Conservation (phyloP, 768 basidiomycete genomes). For the Pleurotus pulmonarius region DNA sequence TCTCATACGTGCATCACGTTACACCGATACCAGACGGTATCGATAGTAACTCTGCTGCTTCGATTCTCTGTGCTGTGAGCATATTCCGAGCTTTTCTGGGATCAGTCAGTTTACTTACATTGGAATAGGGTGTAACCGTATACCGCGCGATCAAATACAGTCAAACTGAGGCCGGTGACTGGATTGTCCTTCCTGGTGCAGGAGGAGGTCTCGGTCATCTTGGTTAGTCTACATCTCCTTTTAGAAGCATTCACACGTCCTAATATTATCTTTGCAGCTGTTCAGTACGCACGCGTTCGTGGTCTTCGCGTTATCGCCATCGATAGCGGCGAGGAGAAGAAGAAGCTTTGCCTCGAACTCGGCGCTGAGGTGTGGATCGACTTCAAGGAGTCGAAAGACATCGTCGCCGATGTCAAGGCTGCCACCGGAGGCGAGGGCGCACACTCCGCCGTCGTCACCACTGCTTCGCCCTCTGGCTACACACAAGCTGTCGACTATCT, state of each 20-base stretch:
- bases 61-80: conserved; percentile 73
- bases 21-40: conserved; percentile 76
- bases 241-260: neutral
- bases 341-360: conserved; percentile 51
- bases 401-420: conserved; percentile 60
- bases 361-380: conserved; percentile 81
- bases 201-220: conserved; percentile 85
- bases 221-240: conserved; percentile 29
- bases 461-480: conserved; percentile 45
- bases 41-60: conserved; percentile 63
- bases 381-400: conserved; percentile 63
- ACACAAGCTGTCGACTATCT: conserved; percentile 72
- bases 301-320: conserved; percentile 81
- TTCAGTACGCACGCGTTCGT: conserved; percentile 78
- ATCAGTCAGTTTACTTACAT: neutral
- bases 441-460: conserved; percentile 63
- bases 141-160: conserved; percentile 83
- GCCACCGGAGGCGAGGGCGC: conserved; percentile 68
- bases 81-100: neutral
- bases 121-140: conserved; percentile 68
- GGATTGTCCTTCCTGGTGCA: conserved; percentile 74
- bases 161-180: conserved; percentile 62
- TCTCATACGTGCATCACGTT: conserved; percentile 60
- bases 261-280: conserved; percentile 31
- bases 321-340: conserved; percentile 76